Evolutionary conservation across 2,329 filamentous ascomycete genomes (phyloP).

Genomic region (Epichloe hybrida): DNA sequence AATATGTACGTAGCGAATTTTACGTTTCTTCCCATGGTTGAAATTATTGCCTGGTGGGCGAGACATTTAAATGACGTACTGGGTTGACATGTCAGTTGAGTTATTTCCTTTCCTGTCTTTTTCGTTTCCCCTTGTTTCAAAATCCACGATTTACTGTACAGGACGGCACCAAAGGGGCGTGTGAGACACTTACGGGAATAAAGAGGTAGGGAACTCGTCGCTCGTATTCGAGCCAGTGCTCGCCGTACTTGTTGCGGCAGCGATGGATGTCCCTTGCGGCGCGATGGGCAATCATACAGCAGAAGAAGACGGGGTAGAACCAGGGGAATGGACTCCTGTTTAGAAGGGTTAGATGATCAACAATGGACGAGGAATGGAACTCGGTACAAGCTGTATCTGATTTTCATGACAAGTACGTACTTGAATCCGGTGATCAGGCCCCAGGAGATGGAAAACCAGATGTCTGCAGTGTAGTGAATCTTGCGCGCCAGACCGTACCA

Average conservation of each 20-base stretch:
- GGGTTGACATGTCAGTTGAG: neutral
- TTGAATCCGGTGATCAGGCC: conserved; percentile 37
- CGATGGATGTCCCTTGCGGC: conserved; percentile 62
- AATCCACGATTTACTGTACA: neutral
- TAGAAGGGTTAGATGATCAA: conserved; percentile 3
- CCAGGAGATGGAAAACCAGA: conserved; percentile 36
- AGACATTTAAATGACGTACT: neutral
- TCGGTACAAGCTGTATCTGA: neutral
- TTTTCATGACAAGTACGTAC: conserved; percentile 11
- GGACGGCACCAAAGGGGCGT: neutral
- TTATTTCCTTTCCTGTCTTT: neutral
- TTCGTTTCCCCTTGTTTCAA: neutral
- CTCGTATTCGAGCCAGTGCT: conserved; percentile 71
- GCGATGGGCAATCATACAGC: conserved; percentile 68
- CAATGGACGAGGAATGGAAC: neutral
- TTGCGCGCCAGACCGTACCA: conserved; percentile 70
- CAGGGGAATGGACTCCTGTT: conserved; percentile 63
- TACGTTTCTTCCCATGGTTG: neutral
- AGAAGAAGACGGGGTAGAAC: conserved; percentile 83
- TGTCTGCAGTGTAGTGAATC: conserved; percentile 36
- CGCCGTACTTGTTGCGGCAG: conserved; percentile 69
- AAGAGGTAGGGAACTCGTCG: conserved; percentile 69
- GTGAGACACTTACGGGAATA: conserved; percentile 44
- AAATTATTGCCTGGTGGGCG: neutral
- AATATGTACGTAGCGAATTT: neutral